A percentile compares a stretch with the other conserved stretches of the same genome.
Conservation (phyloP, 331 rosid genomes). For the Telfairia occidentalis region DNA sequence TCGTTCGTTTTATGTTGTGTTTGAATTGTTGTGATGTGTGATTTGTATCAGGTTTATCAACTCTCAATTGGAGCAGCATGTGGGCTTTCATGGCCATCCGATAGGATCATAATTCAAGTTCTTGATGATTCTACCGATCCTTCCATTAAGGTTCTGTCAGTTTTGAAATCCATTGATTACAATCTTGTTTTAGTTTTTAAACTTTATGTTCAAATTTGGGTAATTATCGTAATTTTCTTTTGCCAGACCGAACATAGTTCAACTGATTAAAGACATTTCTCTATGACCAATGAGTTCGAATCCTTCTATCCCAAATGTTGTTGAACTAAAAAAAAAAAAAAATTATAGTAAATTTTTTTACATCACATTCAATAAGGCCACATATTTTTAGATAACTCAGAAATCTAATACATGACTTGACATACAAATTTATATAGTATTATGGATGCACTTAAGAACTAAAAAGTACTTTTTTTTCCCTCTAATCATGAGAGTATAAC, state of each 20-base stretch:
- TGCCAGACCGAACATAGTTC: too few species aligned
- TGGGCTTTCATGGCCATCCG: constrained; percentile 82
- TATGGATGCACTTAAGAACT: too few species aligned
- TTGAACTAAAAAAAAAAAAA: too few species aligned
- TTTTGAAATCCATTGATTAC: background rate
- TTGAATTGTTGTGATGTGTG: background rate
- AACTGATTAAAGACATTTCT: too few species aligned
- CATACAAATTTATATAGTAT: background rate
- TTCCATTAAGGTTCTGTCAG: constrained; percentile 49
- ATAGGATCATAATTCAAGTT: constrained; percentile 81
- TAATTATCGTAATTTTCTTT: too few species aligned
- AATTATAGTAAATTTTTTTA: too few species aligned
- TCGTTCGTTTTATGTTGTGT: background rate
- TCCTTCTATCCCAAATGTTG: too few species aligned
- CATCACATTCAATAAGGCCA: too few species aligned
- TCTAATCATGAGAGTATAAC: background rate
- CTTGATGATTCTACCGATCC: constrained; percentile 92
- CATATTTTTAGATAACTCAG: too few species aligned
- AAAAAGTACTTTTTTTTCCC: too few species aligned
- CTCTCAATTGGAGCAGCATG: constrained; percentile 91
- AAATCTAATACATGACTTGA: background rate
- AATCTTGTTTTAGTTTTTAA: background rate
- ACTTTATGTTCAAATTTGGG: too few species aligned
- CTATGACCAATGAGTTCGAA: too few species aligned
- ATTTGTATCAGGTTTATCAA: constrained; percentile 56